These are phyloP conservation scores for Coemansia sp. DNA, from an alignment of 192 early-diverging fungal genomes.

Conservation along the genomic window DNA sequence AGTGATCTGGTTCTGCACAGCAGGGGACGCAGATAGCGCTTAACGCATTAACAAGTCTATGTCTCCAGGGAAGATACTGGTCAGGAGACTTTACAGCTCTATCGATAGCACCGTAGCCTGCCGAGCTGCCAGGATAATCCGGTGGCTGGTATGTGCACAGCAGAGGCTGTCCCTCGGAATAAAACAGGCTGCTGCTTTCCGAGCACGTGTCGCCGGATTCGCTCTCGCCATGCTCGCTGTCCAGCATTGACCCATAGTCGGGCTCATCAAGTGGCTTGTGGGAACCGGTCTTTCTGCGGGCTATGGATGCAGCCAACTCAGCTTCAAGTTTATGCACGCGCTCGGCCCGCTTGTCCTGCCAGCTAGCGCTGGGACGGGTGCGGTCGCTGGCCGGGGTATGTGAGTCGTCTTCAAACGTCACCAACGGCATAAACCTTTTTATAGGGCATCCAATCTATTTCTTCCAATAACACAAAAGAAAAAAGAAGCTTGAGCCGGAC, in stretches of 20 bases:
- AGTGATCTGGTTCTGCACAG: conserved; percentile 3
- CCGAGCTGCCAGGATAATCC: neutral
- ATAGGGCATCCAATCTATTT: conserved; percentile 1
- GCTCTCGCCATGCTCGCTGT: conserved; percentile 15
- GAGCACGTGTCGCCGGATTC: conserved; percentile 11
- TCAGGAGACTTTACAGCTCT: conserved; percentile 20
- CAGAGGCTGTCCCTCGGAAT: conserved; percentile 46
- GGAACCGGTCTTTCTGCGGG: conserved; percentile 5
- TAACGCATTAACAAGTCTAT: conserved; percentile 11
- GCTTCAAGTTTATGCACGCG: conserved; percentile 38
- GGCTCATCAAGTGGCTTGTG: neutral
- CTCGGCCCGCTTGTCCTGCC: conserved; percentile 35
- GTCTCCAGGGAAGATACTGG: conserved; percentile 41
- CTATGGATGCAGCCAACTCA: conserved; percentile 19
- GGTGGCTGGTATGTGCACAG: conserved; percentile 46
- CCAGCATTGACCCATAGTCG: conserved; percentile 40
- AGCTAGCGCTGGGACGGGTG: conserved; percentile 6
- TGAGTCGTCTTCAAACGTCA: conserved; percentile 18
- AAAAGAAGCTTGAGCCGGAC: neutral
- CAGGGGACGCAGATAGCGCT: conserved; percentile 10
- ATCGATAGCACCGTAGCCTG: neutral
- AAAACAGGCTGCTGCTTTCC: conserved; percentile 36
- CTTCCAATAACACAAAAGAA: neutral
- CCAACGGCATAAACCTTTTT: conserved; percentile 17
- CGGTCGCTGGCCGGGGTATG: neutral